Evolutionary conservation across 805 yeast genomes (phyloP).

Genomic region (Blastobotrys muscicola): DNA sequence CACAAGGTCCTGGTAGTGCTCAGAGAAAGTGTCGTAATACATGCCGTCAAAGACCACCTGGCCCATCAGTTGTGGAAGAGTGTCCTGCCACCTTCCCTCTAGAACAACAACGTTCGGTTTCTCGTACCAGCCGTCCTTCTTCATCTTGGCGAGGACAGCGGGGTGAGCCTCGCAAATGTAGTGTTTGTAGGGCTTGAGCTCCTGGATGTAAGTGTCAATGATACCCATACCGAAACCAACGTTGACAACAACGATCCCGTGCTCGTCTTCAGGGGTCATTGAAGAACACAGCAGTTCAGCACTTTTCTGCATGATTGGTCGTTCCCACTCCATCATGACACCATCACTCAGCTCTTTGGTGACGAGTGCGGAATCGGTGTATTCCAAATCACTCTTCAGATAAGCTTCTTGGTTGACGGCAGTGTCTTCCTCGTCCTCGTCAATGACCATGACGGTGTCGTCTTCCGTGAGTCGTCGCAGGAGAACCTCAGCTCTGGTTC

Average conservation of each 20-base stretch:
- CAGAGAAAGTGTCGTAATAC: slow-evolving; percentile 89
- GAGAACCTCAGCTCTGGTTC: slow-evolving; percentile 80
- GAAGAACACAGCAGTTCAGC: slow-evolving; percentile 50
- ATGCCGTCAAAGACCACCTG: slow-evolving; percentile 77
- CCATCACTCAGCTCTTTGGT: slow-evolving; percentile 76
- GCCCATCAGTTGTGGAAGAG: slow-evolving; percentile 53
- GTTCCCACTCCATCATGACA: slow-evolving; percentile 98
- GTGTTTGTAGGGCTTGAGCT: slow-evolving; percentile 51
- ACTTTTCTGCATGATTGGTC: slow-evolving; percentile 69
- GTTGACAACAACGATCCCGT: slow-evolving; percentile 47
- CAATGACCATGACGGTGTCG: slow-evolving; percentile 16
- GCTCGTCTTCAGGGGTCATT: slow-evolving; percentile 25
- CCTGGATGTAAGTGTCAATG: slow-evolving; percentile 70
- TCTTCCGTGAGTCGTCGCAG: slow-evolving; percentile 59
- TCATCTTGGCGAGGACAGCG: slow-evolving; percentile 64
- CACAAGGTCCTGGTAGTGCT: slow-evolving; percentile 81
- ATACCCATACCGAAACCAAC: slow-evolving; percentile 98
- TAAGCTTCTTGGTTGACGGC: slow-evolving; percentile 46
- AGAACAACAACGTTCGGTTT: slow-evolving; percentile 61
- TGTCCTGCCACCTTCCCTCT: slow-evolving; percentile 91
- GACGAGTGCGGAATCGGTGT: slow-evolving; percentile 54
- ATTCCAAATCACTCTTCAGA: slow-evolving; percentile 56
- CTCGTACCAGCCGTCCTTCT: slow-evolving; percentile 73
- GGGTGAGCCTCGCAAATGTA: slow-evolving; percentile 95
- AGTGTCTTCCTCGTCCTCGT: slow-evolving; percentile 18